Conservation (phyloP, 1,284 basidiomycete genomes). For the Heterobasidion occidentale region DNA sequence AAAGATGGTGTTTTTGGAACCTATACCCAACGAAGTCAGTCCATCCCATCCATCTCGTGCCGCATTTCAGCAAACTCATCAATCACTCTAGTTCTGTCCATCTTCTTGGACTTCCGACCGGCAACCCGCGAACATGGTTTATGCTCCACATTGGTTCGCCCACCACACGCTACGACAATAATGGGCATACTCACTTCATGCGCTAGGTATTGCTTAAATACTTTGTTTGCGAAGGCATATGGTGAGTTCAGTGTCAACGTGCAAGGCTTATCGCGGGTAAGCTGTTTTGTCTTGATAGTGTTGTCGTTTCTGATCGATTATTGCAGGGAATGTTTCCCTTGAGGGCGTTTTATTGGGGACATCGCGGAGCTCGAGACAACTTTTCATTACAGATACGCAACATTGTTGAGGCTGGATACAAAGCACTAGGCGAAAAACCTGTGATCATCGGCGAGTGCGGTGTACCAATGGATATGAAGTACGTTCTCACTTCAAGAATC, state of each 20-base stretch:
- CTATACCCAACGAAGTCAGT: conserved; percentile 84
- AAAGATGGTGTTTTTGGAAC: conserved; percentile 75
- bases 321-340: conserved; percentile 76
- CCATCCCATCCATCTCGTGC: not conserved
- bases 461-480: conserved; percentile 94
- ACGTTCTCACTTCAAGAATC: conserved; percentile 19
- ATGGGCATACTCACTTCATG: not conserved
- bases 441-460: conserved; percentile 88
- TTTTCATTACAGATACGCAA: conserved; percentile 78
- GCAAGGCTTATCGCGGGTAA: conserved; percentile 77
- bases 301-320: not conserved
- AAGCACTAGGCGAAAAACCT: conserved; percentile 69
- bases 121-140: conserved; percentile 72
- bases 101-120: conserved; percentile 60
- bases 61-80: too few relatives aligned
- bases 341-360: conserved; percentile 83
- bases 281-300: conserved; percentile 13
- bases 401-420: conserved; percentile 61
- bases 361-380: conserved; percentile 72
- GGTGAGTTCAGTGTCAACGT: conserved; percentile 85
- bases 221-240: conserved; percentile 76
- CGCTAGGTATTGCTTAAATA: conserved; percentile 81
- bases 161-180: not conserved
- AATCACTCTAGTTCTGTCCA: conserved; percentile 59
- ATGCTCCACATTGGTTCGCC: conserved; percentile 81